A percentile compares a stretch with the other conserved stretches of the same genome.
These are phyloP conservation scores for Tardiomyces digboiensis DNA, from an alignment of 1,139 yeast species.

Conservation along the genomic window DNA sequence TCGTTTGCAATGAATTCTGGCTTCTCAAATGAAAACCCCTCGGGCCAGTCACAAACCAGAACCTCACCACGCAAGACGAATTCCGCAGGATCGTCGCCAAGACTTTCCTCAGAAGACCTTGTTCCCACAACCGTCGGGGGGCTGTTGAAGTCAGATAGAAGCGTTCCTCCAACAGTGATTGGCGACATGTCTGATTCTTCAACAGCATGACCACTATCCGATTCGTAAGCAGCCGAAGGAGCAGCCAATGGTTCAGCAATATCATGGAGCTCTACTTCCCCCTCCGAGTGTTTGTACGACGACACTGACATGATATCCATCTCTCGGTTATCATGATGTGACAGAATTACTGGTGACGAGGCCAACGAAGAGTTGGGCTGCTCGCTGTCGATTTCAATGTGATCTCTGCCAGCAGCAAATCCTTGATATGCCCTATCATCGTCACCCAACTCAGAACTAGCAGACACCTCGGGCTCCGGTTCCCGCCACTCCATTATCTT, in stretches of 20 bases:
- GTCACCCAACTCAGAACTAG: too few species aligned
- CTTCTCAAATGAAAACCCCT: constrained; percentile 33
- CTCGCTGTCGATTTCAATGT: neutral
- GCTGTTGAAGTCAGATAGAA: neutral
- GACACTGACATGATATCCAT: neutral
- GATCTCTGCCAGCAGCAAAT: neutral
- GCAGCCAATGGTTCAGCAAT: neutral
- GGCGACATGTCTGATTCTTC: neutral
- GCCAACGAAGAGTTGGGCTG: neutral
- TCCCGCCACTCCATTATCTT: too few species aligned
- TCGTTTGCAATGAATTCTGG: constrained; percentile 23
- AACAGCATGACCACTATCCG: too few species aligned
- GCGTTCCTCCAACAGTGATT: neutral
- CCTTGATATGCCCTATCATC: too few species aligned
- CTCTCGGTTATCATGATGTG: neutral
- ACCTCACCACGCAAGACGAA: constrained; percentile 1
- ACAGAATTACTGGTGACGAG: neutral
- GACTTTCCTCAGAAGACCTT: neutral
- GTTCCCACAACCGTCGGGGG: neutral
- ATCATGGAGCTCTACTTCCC: neutral
- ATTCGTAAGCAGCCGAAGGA: neutral
- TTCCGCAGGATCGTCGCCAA: neutral
- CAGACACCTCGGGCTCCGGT: too few species aligned
- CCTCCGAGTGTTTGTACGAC: neutral
- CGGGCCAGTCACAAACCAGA: constrained; percentile 61